Evolutionary conservation across 352 stramenopile species (phyloP).

Genomic region (Phytophthora europaea): DNA sequence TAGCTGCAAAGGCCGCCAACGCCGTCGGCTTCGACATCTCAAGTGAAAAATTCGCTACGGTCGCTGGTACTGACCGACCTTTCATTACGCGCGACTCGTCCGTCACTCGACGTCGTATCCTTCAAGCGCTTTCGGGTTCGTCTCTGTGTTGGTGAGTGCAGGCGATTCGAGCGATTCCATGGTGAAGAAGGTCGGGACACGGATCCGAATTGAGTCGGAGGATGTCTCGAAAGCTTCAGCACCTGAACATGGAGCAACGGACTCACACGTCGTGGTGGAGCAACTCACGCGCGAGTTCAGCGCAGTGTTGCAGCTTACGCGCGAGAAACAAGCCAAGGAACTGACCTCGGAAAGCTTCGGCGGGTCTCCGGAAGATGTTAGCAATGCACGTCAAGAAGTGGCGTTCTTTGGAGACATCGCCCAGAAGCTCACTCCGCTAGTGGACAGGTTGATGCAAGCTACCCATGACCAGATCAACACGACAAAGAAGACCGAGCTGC

Average conservation of each 20-base stretch:
- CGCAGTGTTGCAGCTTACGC: slow-evolving; percentile 44
- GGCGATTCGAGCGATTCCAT: slow-evolving; percentile 11
- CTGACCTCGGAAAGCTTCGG: slow-evolving; percentile 12
- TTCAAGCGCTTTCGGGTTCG: background rate
- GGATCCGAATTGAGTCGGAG: slow-evolving; percentile 17
- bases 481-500: slow-evolving; percentile 49
- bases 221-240: slow-evolving; percentile 9
- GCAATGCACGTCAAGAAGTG: slow-evolving; percentile 32
- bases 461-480: slow-evolving; percentile 41
- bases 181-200: slow-evolving; percentile 16
- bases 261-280: slow-evolving; percentile 45
- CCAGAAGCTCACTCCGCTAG: slow-evolving; percentile 51
- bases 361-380: slow-evolving; percentile 13
- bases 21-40: slow-evolving; percentile 17
- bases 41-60: background rate
- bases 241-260: background rate
- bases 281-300: slow-evolving; percentile 68
- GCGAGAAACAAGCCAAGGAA: slow-evolving; percentile 40
- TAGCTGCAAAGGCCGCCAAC: slow-evolving; percentile 29
- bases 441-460: slow-evolving; percentile 41
- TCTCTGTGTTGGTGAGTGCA: background rate
- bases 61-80: slow-evolving; percentile 17
- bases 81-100: slow-evolving; percentile 12
- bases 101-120: background rate
- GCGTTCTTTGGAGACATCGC: slow-evolving; percentile 54